Evolutionary conservation across 345 rosid genomes (phyloP), one percentile per base, ranked within the genome.

Genomic region (Citrus reticulata): DNA sequence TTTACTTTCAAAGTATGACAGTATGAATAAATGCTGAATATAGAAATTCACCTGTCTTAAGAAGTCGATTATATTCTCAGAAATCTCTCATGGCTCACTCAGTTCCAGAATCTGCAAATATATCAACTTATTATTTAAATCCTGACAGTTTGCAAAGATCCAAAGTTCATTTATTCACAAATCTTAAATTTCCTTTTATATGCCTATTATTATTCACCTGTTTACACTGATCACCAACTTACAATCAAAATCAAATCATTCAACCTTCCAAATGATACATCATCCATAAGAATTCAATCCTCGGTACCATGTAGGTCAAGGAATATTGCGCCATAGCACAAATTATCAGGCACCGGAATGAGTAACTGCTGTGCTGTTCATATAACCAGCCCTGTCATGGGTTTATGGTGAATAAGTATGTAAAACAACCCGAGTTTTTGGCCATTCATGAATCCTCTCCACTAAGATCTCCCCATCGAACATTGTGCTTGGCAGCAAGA

Each of bases 401-500:
- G 34, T 25, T 13, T 42, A 19, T 17, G 35, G 70, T 2, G 16
- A 35, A 19, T 37, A 7, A 9, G 46, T 9, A 67, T 32, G 25
- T 11, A 35, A 34, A 67, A 37, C 9, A 39, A 20, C 13, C 20
- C 2, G 0, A 30, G 24, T 59, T 72, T 55, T 32, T 11, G 11
- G 49, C 24, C 30, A 67, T 35, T 77, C 63, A 75, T 22, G 27
- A 84, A 63, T 87, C 87, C 9, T 86, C 91, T 2, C 85, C 82
- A 35, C 85, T 81, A 57, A 94, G 88, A 85, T 93, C 97, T 83
- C 97, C 97, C 98, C 98, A 94, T 65, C 97, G 86, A 63, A 93
- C 93, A 78, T 89, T 91, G 84, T 94, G 87, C 84, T 93, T 91
- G 17, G 98, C 96, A 27, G 98, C 97, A 73, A 93, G 98, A 83